A percentile compares a stretch with the other conserved stretches of the same genome.
Conservation (phyloP, 257 asterid species). For the Agastache rugosa region DNA sequence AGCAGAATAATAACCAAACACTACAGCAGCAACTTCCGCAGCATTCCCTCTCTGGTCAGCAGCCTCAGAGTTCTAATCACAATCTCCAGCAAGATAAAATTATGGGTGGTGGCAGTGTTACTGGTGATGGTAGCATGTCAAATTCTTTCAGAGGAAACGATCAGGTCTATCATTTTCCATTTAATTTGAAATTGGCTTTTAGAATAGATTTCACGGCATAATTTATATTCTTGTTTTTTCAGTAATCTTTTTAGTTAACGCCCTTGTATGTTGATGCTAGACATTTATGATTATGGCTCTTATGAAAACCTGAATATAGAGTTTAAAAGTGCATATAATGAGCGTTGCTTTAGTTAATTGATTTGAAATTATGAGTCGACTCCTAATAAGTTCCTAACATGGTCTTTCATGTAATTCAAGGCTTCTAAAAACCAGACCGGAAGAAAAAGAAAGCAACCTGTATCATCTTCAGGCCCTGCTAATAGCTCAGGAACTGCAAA, state of each 20-base stretch:
- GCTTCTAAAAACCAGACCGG: constrained; percentile 92
- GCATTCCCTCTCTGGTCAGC: constrained; percentile 80
- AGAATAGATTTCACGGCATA: not conserved
- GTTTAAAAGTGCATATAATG: not conserved
- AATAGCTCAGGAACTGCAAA: constrained; percentile 98
- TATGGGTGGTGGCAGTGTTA: constrained; percentile 66
- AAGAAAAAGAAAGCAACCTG: constrained; percentile 92
- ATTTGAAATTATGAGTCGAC: constrained; percentile 26
- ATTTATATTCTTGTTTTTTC: not conserved
- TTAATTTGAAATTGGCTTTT: not conserved
- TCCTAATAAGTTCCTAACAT: constrained; percentile 56
- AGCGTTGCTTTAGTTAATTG: not conserved
- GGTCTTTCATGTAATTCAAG: constrained; percentile 56
- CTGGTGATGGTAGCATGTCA: constrained; percentile 90
- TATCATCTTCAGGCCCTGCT: constrained; percentile 93
- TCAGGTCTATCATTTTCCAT: constrained; percentile 71
- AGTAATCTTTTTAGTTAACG: not conserved
- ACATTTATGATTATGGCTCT: not conserved
- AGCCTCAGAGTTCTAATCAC: constrained; percentile 85
- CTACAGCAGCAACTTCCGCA: constrained; percentile 83
- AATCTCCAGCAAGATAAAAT: constrained; percentile 85
- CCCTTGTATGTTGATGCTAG: constrained; percentile 32
- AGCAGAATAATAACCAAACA: constrained; percentile 59
- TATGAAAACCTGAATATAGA: not conserved
- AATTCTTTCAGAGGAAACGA: constrained; percentile 87